phyloP scores from a whole-genome alignment of 768 basidiomycete genomes.

The Naganishia vishniacii region DNA sequence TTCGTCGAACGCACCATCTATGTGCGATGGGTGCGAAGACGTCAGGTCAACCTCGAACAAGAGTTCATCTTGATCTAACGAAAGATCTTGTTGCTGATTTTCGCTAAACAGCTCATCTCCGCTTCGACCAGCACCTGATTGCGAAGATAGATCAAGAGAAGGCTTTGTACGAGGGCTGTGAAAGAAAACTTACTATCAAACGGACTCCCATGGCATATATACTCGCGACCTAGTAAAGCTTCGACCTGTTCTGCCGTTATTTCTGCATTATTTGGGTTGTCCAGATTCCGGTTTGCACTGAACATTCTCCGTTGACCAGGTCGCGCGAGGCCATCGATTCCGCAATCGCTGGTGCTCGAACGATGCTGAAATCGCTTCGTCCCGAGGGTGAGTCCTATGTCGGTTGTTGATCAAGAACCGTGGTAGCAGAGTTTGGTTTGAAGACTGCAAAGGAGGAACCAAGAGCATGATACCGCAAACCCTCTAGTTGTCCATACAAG shows the following conservation, averaged over 20 bases:
- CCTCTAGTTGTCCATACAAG: no score
- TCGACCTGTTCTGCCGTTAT: constrained; percentile 7
- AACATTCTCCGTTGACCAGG: constrained; percentile 11
- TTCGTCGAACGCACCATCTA: no score
- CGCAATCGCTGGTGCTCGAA: not conserved
- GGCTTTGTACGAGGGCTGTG: no score
- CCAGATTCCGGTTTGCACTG: constrained; percentile 10
- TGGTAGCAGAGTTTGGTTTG: no score
- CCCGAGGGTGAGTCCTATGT: not conserved
- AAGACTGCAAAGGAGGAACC: no score
- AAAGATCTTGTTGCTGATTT: not conserved
- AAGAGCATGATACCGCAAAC: no score
- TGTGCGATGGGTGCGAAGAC: no score
- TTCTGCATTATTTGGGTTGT: constrained; percentile 3
- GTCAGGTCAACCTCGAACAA: not conserved
- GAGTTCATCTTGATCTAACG: not conserved
- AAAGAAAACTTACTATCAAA: not conserved
- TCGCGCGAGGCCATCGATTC: constrained; percentile 11
- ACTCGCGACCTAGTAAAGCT: not conserved
- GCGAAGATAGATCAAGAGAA: no score
- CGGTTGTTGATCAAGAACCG: not conserved
- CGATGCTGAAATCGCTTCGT: not conserved
- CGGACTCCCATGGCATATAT: constrained; percentile 1
- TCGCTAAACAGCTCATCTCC: not conserved
- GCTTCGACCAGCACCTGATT: not conserved